These are phyloP conservation scores for Bidens hawaiensis DNA, from an alignment of 140 eudicot genomes.

Conservation along the genomic window DNA sequence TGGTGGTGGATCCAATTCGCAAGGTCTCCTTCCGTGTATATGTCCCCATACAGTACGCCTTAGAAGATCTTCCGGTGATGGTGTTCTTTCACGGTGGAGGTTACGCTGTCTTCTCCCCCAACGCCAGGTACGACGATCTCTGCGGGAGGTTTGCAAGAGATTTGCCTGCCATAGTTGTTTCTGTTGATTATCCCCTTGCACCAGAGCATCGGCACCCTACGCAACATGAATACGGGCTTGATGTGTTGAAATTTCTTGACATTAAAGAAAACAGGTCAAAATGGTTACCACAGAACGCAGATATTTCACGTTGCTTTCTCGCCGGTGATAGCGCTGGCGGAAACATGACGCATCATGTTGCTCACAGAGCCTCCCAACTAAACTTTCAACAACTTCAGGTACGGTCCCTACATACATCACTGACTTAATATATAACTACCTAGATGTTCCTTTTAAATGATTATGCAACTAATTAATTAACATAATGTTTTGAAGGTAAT, in stretches of 20 bases:
- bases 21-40: slow-evolving; percentile 45
- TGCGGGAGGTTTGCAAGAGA: slow-evolving; percentile 26
- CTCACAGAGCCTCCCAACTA: slow-evolving; percentile 1
- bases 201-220: slow-evolving; percentile 56
- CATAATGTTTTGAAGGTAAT: slow-evolving; percentile 19
- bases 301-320: slow-evolving; percentile 27
- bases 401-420: no score
- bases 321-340: slow-evolving; percentile 46
- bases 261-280: slow-evolving; percentile 4
- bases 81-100: slow-evolving; percentile 60
- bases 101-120: slow-evolving; percentile 25
- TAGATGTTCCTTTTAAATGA: no score
- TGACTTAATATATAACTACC: no score
- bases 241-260: slow-evolving; percentile 29
- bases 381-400: slow-evolving; percentile 25
- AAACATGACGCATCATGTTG: slow-evolving; percentile 19
- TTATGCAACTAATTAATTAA: no score
- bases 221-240: slow-evolving; percentile 44
- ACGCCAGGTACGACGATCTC: slow-evolving; percentile 19
- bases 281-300: slow-evolving; percentile 17
- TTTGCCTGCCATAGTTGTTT: slow-evolving; percentile 31
- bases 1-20: slow-evolving; percentile 36
- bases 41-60: slow-evolving; percentile 21
- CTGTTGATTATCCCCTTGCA: slow-evolving; percentile 42
- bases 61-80: slow-evolving; percentile 32